These are phyloP conservation scores for Trypanosoma scelopori DNA, from an alignment of 208 protist species.

Conservation along the genomic window DNA sequence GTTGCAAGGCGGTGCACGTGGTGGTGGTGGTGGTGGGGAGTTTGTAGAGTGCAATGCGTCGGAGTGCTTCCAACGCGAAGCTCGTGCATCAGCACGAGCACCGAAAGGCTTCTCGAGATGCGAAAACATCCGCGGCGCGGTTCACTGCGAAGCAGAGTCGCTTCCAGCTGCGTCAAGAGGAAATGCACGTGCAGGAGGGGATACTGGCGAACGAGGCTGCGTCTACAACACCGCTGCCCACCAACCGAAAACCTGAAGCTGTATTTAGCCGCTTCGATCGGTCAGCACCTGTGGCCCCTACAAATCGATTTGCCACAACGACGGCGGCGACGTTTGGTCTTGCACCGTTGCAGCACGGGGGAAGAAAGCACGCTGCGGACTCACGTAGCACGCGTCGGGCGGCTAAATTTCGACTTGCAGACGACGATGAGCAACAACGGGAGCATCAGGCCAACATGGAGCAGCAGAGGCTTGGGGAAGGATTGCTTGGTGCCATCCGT, in stretches of 20 bases:
- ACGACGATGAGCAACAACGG: slow-evolving; percentile 1
- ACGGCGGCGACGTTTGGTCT: slow-evolving; percentile 28
- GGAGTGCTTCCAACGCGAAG: slow-evolving; percentile 50
- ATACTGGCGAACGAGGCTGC: slow-evolving; percentile 5
- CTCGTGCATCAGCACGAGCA: slow-evolving; percentile 49
- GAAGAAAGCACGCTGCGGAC: background rate
- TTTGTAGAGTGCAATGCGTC: too few relatives aligned
- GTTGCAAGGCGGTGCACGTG: background rate
- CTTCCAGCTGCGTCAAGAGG: slow-evolving; percentile 75
- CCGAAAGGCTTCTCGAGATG: slow-evolving; percentile 32
- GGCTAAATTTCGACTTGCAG: slow-evolving; percentile 31
- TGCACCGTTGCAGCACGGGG: slow-evolving; percentile 3
- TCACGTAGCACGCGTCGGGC: slow-evolving; percentile 39
- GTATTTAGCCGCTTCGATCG: slow-evolving; percentile 17
- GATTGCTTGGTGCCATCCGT: slow-evolving; percentile 21
- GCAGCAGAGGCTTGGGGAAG: slow-evolving; percentile 19
- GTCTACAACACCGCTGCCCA: too few relatives aligned
- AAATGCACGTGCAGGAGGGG: slow-evolving; percentile 46
- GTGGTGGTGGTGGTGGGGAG: too few relatives aligned
- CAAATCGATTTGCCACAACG: background rate
- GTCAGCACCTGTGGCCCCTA: background rate
- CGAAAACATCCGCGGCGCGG: slow-evolving; percentile 45
- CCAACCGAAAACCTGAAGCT: too few relatives aligned
- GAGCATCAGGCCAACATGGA: slow-evolving; percentile 1
- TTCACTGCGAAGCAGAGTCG: slow-evolving; percentile 80